These are phyloP conservation scores for Gloeostereum incarnatum DNA, from an alignment of 768 basidiomycete species.

Conservation along the genomic window DNA sequence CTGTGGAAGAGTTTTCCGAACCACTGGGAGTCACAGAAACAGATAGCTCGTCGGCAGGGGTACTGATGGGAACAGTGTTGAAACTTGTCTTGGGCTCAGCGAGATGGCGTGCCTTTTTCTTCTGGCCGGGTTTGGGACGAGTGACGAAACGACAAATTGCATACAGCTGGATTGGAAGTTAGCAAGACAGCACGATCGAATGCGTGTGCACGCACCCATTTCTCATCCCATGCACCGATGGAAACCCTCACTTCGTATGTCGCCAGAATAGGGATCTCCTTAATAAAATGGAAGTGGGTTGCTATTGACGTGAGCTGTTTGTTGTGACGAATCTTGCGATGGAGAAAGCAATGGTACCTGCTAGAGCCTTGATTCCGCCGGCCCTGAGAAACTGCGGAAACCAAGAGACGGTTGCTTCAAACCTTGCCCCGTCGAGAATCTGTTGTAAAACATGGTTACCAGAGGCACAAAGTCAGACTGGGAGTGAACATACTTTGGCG, in stretches of 20 bases:
- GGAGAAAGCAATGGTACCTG: slow-evolving; percentile 14
- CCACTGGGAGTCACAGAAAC: neutral
- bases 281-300: slow-evolving; percentile 39
- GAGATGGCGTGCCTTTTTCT: neutral
- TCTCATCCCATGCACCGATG: slow-evolving; percentile 40
- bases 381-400: slow-evolving; percentile 31
- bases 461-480: too few species aligned
- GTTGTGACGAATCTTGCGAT: neutral
- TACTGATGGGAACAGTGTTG: neutral
- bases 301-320: slow-evolving; percentile 14
- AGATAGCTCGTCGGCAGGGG: slow-evolving; percentile 2
- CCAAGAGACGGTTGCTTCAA: slow-evolving; percentile 11
- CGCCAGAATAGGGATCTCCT: slow-evolving; percentile 36
- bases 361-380: slow-evolving; percentile 36
- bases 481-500: too few species aligned
- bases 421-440: neutral
- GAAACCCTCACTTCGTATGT: slow-evolving; percentile 34
- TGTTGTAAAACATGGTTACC: too few species aligned
- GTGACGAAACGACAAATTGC: slow-evolving; percentile 37
- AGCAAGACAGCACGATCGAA: neutral
- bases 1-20: neutral
- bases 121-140: slow-evolving; percentile 12
- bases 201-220: slow-evolving; percentile 35
- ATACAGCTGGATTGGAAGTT: slow-evolving; percentile 25
- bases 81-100: neutral